Conservation (phyloP, 495 filamentous ascomycete genomes). For the Endocarpon pusillum region DNA sequence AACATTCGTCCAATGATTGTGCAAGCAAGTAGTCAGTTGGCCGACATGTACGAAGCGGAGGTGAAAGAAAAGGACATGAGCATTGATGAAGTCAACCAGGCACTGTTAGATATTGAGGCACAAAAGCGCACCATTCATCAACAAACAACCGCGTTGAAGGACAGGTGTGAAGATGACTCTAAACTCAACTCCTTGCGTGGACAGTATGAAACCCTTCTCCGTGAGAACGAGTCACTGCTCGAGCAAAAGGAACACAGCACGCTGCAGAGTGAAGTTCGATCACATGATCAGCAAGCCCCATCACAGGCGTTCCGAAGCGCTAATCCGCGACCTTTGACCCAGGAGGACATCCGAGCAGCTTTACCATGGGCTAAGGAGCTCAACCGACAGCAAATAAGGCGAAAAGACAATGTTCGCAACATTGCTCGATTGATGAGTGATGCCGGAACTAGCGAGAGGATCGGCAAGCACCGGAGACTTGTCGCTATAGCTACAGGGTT, state of each 20-base stretch:
- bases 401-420: conserved; percentile 24
- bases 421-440: conserved; percentile 30
- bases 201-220: conserved; percentile 21
- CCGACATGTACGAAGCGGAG: not conserved
- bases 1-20: no score
- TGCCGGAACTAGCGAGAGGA: conserved; percentile 33
- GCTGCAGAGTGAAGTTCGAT: not conserved
- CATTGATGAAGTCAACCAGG: not conserved
- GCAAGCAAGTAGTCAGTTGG: no score
- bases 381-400: conserved; percentile 21
- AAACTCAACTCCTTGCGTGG: conserved; percentile 14
- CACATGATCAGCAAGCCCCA: conserved; percentile 3
- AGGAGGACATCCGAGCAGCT: conserved; percentile 14
- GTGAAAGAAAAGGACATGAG: not conserved
- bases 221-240: conserved; percentile 24
- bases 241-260: conserved; percentile 14
- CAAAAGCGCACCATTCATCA: conserved; percentile 23
- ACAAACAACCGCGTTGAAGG: conserved; percentile 14
- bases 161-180: conserved; percentile 19
- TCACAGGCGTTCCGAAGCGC: conserved; percentile 8
- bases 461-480: conserved; percentile 33
- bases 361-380: conserved; percentile 11
- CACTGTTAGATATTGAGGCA: not conserved
- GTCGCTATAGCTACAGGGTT: conserved; percentile 32
- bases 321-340: conserved; percentile 9